phyloP scores from a whole-genome alignment of 2,329 filamentous ascomycete species.

The Albophoma yamanashiensis region DNA sequence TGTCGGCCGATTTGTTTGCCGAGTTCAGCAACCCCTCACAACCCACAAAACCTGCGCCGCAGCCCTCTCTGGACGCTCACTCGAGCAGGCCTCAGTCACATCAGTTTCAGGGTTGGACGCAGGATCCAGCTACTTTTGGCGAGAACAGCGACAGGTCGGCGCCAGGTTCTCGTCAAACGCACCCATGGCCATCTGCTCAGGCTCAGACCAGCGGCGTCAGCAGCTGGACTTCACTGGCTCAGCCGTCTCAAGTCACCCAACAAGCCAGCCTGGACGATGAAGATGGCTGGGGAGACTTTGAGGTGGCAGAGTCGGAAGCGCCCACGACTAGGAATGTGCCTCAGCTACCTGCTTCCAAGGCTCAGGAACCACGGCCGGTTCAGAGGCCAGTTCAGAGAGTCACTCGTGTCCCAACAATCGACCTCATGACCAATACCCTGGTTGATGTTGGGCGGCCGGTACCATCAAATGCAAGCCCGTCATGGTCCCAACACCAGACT shows the following conservation, averaged over 20 bases:
- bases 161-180: constrained; percentile 8
- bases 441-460: constrained; percentile 22
- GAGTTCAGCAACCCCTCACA: constrained; percentile 44
- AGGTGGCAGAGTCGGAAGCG: constrained; percentile 35
- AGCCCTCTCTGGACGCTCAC: constrained; percentile 5
- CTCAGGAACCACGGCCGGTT: neutral
- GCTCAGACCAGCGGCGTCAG: constrained; percentile 9
- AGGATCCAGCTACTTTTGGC: constrained; percentile 16
- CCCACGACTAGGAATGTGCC: constrained; percentile 1
- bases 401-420: constrained; percentile 38
- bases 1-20: constrained; percentile 58
- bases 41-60: constrained; percentile 16
- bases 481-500: constrained; percentile 4
- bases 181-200: constrained; percentile 22
- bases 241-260: neutral
- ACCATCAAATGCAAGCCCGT: neutral
- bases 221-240: constrained; percentile 7
- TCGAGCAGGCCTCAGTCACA: constrained; percentile 6
- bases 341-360: neutral
- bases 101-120: constrained; percentile 1
- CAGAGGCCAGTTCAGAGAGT: neutral
- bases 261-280: constrained; percentile 33
- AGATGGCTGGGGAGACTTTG: constrained; percentile 60
- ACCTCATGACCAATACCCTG: constrained; percentile 42
- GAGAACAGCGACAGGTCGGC: constrained; percentile 7